phyloP scores from a whole-genome alignment of 768 basidiomycete species.

The Hygrocybe coccinea region DNA sequence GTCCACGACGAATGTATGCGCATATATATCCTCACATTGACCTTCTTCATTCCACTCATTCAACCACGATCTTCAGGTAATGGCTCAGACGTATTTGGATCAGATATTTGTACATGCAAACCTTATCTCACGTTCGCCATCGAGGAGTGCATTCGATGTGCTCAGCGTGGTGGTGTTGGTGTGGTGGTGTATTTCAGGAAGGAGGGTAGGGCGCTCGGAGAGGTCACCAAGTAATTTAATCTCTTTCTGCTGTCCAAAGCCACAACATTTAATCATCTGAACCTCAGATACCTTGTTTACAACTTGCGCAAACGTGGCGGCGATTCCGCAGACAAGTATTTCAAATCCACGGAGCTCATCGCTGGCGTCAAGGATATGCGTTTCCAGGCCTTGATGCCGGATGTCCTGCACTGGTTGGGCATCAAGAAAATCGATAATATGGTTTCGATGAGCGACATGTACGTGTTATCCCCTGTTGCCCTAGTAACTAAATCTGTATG shows the following conservation, averaged over 20 bases:
- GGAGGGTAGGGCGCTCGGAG: conserved; percentile 88
- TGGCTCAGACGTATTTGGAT: conserved; percentile 94
- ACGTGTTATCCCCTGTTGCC: conserved; percentile 12
- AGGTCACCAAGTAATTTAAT: conserved; percentile 79
- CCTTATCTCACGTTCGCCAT: conserved; percentile 91
- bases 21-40: conserved; percentile 1
- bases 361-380: conserved; percentile 96
- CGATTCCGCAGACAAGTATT: conserved; percentile 90
- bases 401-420: conserved; percentile 92
- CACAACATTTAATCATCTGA: not conserved
- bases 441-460: conserved; percentile 90
- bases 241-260: not conserved
- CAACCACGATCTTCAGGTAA: conserved; percentile 50
- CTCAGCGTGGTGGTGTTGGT: conserved; percentile 75
- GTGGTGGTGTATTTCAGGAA: conserved; percentile 93
- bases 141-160: conserved; percentile 84
- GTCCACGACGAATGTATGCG: conserved; percentile 87
- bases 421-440: conserved; percentile 86
- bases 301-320: conserved; percentile 94
- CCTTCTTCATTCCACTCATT: not conserved
- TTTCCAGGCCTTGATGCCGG: conserved; percentile 94
- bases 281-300: conserved; percentile 82
- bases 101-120: conserved; percentile 89
- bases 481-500: not conserved
- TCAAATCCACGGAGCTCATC: conserved; percentile 87